Evolutionary conservation across 2,329 filamentous ascomycete genomes (phyloP), one percentile per base, ranked within the genome.

Genomic region (Byssothecium circinans): DNA sequence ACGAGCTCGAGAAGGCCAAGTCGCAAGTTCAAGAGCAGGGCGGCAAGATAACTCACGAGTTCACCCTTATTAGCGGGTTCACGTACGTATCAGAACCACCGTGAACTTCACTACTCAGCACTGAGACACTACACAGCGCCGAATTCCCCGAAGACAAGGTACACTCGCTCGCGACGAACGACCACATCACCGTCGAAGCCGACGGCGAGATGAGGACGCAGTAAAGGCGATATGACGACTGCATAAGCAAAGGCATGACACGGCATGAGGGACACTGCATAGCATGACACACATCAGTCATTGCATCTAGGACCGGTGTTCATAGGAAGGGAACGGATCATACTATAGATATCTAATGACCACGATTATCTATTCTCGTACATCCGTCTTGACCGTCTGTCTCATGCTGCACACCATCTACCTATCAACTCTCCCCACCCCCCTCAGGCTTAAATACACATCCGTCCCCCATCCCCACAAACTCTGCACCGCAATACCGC

Each of bases 401-500:
- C 23, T 10, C 23, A 25, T 14, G 4, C 29, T 12, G 4, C 29
- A 32, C 14, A 4, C 14, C 29, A n/a, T 32, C 7, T 12, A 25
- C 50, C 56, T 32, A n/a, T 69, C 68, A 12, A 71, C 59, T 38
- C 56, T 80, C 0, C 81, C 82, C 44, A 86, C 81, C 0, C 82
- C 82, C 55, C 81, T 75, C 53, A 86, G 60, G 41, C 79, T 84
- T 45, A 86, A 67, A 68, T 86, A 86, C 1, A 85, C 82, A 72
- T 86, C 83, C 2, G 83, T 85, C 0, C 85, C 94, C 94, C 94
- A 99, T 3, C 94, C 92, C 76, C 90, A 94, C 38, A 97, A 73
- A 68, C 90, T 96, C 78, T 99, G 92, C n/a, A 99, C 86, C 4
- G 86, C 86, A 49, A 99, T 94, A 2, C 91, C 91, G 0, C 94